Evolutionary conservation across 495 filamentous ascomycete genomes (phyloP), one percentile per base, ranked within the genome.

Genomic region (Neurospora sp.): DNA sequence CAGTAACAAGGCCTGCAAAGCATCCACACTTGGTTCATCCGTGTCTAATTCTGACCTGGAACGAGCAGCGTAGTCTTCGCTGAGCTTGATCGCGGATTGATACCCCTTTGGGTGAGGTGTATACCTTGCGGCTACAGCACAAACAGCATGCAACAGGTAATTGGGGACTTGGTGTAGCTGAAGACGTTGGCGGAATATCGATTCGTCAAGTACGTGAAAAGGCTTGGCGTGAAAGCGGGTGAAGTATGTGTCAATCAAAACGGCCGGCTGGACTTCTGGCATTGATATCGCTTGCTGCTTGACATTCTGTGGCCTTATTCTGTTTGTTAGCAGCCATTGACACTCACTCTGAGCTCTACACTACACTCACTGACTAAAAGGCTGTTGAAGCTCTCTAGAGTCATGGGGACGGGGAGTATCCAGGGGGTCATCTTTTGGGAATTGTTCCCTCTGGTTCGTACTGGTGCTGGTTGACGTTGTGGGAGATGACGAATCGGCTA

Each of bases 11-110:
- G 92, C 85, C 78, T 96, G 93, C 8, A 94, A 81, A 38, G 86
- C 85, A 78, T 95, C 93, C 59, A 94, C 87, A 0, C 89, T 90
- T 10, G 93, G 93, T 75, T 93, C 90, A 73, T 95, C 93, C 21
- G 88, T 87, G 81, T 95, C 92, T 17, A 95, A 85, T 78, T 90
- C 89, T 13, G 82, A 83, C 45, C 92, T 87, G 31, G 92, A 87
- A 73, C 89, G 89, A 5, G 86, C 77, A 40, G 91, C 90, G 77
- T 91, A 92, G 37, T 93, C 89, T 54, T 92, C 88, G 72, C 91
- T 88, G 38, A 88, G 78, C 43, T 76, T 85, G n/a, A 89, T 81
- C 0, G 90, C 85, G 28, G 88, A 85, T 70, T 89, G 89, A 73
- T 89, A 88, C 21, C 88, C 89, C 69, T 83, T 85, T 37, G 87